phyloP scores from a whole-genome alignment of 768 basidiomycete genomes.

The Russula emetica region DNA sequence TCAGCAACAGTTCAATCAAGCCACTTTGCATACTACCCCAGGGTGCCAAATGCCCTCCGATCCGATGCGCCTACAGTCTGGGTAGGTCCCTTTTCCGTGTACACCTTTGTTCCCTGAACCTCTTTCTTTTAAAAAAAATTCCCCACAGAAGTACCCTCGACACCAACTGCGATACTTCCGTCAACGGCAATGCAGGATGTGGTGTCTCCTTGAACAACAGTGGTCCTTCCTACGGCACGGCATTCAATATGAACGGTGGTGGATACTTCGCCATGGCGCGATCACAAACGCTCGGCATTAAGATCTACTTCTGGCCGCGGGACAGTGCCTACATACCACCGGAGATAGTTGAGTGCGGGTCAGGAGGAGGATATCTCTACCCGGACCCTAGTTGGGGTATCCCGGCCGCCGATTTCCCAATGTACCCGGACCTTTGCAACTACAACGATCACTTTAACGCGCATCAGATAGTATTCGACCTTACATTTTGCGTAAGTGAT shows the following conservation, averaged over 20 bases:
- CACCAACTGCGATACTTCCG: slow-evolving; percentile 46
- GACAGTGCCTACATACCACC: slow-evolving; percentile 39
- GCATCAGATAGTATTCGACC: slow-evolving; percentile 53
- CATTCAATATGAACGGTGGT: slow-evolving; percentile 51
- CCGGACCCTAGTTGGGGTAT: slow-evolving; percentile 38
- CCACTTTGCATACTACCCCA: slow-evolving; percentile 50
- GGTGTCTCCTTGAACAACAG: slow-evolving; percentile 43
- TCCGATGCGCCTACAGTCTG: slow-evolving; percentile 37
- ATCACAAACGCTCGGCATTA: slow-evolving; percentile 41
- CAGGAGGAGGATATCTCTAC: slow-evolving; percentile 6
- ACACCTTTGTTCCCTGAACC: background rate
- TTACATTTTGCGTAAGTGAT: slow-evolving; percentile 54
- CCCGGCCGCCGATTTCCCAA: slow-evolving; percentile 49
- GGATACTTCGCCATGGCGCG: slow-evolving; percentile 57
- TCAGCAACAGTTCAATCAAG: slow-evolving; percentile 41
- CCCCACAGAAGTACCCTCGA: slow-evolving; percentile 38
- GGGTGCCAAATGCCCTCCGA: slow-evolving; percentile 42
- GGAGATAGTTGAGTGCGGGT: slow-evolving; percentile 34
- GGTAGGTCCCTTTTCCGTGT: slow-evolving; percentile 36
- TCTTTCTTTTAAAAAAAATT: background rate
- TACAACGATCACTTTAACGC: slow-evolving; percentile 50
- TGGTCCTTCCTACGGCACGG: slow-evolving; percentile 43
- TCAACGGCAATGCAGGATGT: slow-evolving; percentile 59
- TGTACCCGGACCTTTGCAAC: slow-evolving; percentile 42
- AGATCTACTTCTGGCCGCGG: slow-evolving; percentile 61